A percentile compares a stretch with the other conserved stretches of the same genome.
Evolutionary conservation across 2,329 filamentous ascomycete species (phyloP).

Genomic region (Nemania bipapillata): DNA sequence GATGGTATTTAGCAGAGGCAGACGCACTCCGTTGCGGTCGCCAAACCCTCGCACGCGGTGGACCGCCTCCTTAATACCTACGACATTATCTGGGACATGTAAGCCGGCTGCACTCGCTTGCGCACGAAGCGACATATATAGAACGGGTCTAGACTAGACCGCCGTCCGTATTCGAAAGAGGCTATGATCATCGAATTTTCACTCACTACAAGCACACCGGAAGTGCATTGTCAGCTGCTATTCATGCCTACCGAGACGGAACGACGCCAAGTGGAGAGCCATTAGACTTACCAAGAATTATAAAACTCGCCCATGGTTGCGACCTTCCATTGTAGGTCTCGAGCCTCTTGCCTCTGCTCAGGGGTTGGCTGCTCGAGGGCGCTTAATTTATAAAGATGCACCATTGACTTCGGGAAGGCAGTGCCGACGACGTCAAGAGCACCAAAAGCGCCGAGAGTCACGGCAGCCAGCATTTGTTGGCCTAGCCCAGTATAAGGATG

Average conservation of each 20-base stretch:
- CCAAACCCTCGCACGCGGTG: constrained; percentile 37
- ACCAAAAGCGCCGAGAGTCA: constrained; percentile 71
- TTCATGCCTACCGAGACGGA: neutral
- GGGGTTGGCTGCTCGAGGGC: constrained; percentile 53
- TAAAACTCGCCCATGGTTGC: constrained; percentile 36
- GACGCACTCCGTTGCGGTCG: constrained; percentile 34
- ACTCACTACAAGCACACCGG: constrained; percentile 30
- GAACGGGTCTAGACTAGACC: neutral
- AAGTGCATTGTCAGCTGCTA: constrained; percentile 8
- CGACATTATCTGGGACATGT: constrained; percentile 33
- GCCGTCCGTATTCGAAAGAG: neutral
- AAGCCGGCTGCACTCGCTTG: constrained; percentile 7
- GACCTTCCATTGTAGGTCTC: constrained; percentile 65
- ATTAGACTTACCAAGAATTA: constrained; percentile 34
- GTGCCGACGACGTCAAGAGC: constrained; percentile 74
- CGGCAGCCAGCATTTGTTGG: constrained; percentile 72
- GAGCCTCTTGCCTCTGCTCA: constrained; percentile 62
- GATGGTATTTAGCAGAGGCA: constrained; percentile 36
- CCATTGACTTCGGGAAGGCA: constrained; percentile 71
- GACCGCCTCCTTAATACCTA: constrained; percentile 38
- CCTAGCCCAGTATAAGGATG: constrained; percentile 73
- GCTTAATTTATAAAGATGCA: constrained; percentile 64
- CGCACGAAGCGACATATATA: neutral
- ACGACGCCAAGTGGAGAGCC: neutral
- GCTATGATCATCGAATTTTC: constrained; percentile 1